phyloP scores from a whole-genome alignment of 2,329 filamentous ascomycete genomes.

The Penicillium digitatum region DNA sequence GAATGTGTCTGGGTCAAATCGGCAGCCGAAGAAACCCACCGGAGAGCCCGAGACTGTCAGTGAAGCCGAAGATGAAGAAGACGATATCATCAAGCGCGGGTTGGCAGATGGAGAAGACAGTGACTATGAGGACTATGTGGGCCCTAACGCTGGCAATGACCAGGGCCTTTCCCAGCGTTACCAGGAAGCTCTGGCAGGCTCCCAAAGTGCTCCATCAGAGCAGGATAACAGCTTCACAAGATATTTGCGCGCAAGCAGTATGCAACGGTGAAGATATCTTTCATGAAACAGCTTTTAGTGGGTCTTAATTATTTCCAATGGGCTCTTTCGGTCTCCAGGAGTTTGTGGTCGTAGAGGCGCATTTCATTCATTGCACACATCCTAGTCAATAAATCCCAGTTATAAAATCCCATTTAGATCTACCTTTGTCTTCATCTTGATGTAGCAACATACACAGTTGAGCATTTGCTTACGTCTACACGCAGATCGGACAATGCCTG shows the following conservation, averaged over 20 bases:
- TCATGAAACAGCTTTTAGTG: background rate
- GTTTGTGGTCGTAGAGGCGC: constrained; percentile 8
- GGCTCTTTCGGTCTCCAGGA: background rate
- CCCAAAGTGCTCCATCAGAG: constrained; percentile 36
- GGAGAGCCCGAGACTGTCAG: constrained; percentile 44
- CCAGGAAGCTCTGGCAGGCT: constrained; percentile 65
- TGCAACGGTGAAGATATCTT: constrained; percentile 25
- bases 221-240: constrained; percentile 52
- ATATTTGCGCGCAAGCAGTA: constrained; percentile 43
- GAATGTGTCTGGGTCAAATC: constrained; percentile 52
- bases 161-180: constrained; percentile 72
- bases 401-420: background rate
- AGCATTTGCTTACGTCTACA: too few species aligned
- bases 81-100: constrained; percentile 40
- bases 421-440: background rate
- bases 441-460: background rate
- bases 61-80: constrained; percentile 52
- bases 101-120: constrained; percentile 51
- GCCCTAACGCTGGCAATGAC: constrained; percentile 56
- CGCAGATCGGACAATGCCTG: too few species aligned
- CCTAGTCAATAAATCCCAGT: background rate
- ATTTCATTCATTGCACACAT: constrained; percentile 3
- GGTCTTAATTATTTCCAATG: background rate
- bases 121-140: constrained; percentile 51
- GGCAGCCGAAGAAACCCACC: constrained; percentile 24